phyloP scores from a whole-genome alignment of 108 stramenopile genomes.

The Skeletonema costatum region DNA sequence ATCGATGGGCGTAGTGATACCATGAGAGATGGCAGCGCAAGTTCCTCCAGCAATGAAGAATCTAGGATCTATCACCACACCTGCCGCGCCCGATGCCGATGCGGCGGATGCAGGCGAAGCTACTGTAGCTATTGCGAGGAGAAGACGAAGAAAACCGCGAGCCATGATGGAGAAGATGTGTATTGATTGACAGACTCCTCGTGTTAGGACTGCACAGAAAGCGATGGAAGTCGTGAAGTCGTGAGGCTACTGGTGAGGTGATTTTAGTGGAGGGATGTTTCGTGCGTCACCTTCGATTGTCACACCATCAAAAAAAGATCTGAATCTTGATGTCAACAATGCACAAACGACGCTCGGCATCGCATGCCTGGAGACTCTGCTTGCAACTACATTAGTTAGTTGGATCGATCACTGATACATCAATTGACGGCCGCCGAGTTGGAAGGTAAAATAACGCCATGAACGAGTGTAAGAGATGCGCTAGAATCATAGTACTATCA shows the following conservation, averaged over 20 bases:
- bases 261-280: too few species aligned
- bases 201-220: too few species aligned
- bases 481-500: neutral
- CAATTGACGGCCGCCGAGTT: neutral
- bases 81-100: neutral
- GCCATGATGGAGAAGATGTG: neutral
- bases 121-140: neutral
- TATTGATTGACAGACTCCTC: too few species aligned
- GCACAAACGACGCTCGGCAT: too few species aligned
- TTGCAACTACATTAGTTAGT: too few species aligned
- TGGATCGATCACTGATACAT: too few species aligned
- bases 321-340: too few species aligned
- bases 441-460: neutral
- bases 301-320: too few species aligned
- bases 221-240: too few species aligned
- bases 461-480: neutral
- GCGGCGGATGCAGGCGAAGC: conserved; percentile 5
- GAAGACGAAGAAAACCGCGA: neutral
- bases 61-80: conserved; percentile 41
- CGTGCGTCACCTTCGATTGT: too few species aligned
- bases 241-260: too few species aligned
- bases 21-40: conserved; percentile 85
- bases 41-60: conserved; percentile 88
- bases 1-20: conserved; percentile 87
- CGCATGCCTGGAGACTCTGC: too few species aligned